These are phyloP conservation scores for Naganishia sp. DNA, from an alignment of 1,284 basidiomycete genomes.

Conservation along the genomic window DNA sequence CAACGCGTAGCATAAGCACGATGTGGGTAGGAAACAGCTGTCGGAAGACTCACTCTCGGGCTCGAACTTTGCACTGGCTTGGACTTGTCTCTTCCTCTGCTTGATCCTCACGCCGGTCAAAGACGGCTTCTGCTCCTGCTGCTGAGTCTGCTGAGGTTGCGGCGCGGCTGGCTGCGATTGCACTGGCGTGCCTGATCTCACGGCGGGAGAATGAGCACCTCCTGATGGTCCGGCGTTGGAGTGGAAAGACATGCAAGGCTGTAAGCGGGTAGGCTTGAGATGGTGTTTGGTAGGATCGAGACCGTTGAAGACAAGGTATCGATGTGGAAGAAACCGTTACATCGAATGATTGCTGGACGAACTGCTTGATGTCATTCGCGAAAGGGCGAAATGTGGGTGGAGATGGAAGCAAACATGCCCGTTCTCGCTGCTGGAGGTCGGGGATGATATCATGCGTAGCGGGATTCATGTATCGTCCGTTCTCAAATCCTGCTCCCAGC, in stretches of 20 bases:
- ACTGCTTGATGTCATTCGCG: slow-evolving; percentile 14
- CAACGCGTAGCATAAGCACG: not conserved
- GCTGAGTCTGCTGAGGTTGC: slow-evolving; percentile 22
- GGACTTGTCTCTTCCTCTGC: slow-evolving; percentile 56
- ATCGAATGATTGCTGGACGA: too few relatives aligned
- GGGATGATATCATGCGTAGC: slow-evolving; percentile 15
- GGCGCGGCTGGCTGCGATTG: slow-evolving; percentile 8
- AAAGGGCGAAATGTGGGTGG: slow-evolving; percentile 2
- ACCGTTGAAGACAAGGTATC: not conserved
- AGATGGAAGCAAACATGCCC: not conserved
- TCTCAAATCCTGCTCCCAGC: not conserved
- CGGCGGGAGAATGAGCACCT: slow-evolving; percentile 28
- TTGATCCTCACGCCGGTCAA: slow-evolving; percentile 57
- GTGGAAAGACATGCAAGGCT: slow-evolving; percentile 31
- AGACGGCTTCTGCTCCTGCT: slow-evolving; percentile 48
- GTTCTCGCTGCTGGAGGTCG: not conserved
- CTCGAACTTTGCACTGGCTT: slow-evolving; percentile 60
- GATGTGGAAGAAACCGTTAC: too few relatives aligned
- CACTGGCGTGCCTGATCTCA: slow-evolving; percentile 27
- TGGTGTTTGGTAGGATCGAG: not conserved
- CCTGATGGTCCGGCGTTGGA: slow-evolving; percentile 26
- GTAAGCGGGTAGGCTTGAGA: not conserved
- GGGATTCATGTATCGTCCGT: not conserved
- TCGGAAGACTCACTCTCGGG: slow-evolving; percentile 54
- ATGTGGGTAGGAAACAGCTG: too few relatives aligned